These are phyloP conservation scores for Cadophora luteo-olivacea DNA, from an alignment of 2,329 filamentous ascomycete genomes.

Conservation along the genomic window DNA sequence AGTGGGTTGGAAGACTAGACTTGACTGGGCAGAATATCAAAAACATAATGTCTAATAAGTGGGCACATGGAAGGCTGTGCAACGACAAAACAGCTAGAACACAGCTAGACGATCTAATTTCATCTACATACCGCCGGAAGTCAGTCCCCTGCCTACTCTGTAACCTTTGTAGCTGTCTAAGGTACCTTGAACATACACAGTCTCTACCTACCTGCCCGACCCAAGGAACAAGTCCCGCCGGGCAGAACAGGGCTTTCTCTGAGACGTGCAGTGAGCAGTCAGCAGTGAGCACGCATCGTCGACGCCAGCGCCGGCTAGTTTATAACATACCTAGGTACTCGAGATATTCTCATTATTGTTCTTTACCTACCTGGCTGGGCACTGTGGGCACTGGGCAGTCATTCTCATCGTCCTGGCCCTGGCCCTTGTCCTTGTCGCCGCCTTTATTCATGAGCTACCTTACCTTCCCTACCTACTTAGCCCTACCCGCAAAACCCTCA, in stretches of 20 bases:
- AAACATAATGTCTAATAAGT: slow-evolving; percentile 13
- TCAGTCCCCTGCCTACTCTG: background rate
- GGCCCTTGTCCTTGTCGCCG: slow-evolving; percentile 1
- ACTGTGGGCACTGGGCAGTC: background rate
- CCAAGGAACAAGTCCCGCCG: background rate
- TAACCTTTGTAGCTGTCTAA: background rate
- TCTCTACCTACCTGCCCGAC: too few species aligned
- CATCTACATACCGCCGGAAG: too few species aligned
- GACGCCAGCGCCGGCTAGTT: too few species aligned
- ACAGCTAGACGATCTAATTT: background rate
- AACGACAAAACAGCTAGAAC: slow-evolving; percentile 8
- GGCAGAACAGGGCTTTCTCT: background rate
- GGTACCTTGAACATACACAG: too few species aligned
- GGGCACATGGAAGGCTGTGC: slow-evolving; percentile 6
- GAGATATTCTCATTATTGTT: too few species aligned
- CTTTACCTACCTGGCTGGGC: background rate
- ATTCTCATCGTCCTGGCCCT: background rate
- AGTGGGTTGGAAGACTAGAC: background rate
- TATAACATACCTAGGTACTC: too few species aligned
- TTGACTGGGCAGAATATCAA: background rate
- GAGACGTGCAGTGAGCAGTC: slow-evolving; percentile 3
- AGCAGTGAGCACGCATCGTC: background rate
- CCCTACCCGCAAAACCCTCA: slow-evolving; percentile 6
- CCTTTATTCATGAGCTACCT: background rate
- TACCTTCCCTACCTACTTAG: too few species aligned